Base-by-base conservation (phyloP, 2,329 filamentous ascomycete species). In the Fusarium sambucinum region DNA sequence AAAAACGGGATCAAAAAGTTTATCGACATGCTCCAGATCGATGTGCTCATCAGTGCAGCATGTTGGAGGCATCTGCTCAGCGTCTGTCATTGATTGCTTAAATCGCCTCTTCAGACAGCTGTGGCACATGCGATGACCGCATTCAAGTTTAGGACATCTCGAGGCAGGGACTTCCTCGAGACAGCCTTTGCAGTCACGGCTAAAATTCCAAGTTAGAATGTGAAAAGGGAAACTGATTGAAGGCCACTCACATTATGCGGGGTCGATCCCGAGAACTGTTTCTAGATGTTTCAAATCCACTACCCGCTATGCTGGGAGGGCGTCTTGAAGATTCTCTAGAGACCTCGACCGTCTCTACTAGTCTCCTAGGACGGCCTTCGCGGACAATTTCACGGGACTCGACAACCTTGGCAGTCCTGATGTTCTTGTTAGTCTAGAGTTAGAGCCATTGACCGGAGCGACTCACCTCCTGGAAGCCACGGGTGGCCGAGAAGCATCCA, bases 61-160 rank as follows among this genome's bases (percentile, higher is more conserved):
- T 75, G 85, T 87, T 0, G 94, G 94, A 19, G 94, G 93, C 92
- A 97, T 96, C 70, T 93, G 89, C 63, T 89, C 86, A 2, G 92
- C 89, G 75, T 96, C 92, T 41, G 85, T 89, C 65, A 94, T 83
- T 13, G 93, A 96, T 63, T 93, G 84, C 55, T 85, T 88, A 79
- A 96, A 97, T 59, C 88, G 85, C 50, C 89, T 87, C 77, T 89
- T 90, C 40, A 97, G 82, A 77, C 94, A 97, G 10, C 84, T 77
- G 68, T 91, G 85, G 78, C 94, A 97, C 90, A 95, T 94, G 65
- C 89, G 87, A 78, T 97, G 93, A 4, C 89, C 89, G 76, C 94
- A 97, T 69, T 87, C 86, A 35, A 97, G 86, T 76, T 90, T 92
- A 37, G 89, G 89, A 33, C 90, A 86, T 77, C 88, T 89, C 61